Base-by-base conservation (phyloP, 1,139 yeast species). In the Nadsonia commutata region DNA sequence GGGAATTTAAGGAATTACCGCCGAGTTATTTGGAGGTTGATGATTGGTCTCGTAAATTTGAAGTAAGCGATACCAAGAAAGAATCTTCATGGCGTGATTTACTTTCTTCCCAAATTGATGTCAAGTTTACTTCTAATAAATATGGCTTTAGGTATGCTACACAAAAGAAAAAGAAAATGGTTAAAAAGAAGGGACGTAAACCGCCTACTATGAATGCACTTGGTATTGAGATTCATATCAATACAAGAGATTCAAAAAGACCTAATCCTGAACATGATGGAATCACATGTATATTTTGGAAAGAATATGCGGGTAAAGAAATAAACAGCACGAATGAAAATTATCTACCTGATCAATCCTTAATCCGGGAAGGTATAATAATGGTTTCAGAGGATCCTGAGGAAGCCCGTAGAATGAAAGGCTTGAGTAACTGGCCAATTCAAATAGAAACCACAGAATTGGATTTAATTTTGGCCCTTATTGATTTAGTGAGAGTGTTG, bases 251-350 rank as follows among this genome's bases (percentile, higher is more conserved):
- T 1, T 66, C 64, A 0, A 60, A 68, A 38, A 58, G 66, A 8
- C 94, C 96, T 0, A 79, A 86, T 54, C 94, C 96, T 0, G 47
- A 55, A 3, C 44, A 52, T 1, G 94, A 90, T 56, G 66, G 73
- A 1, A 65, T 88, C 0, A 48, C 63, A 0, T 68, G 78, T 3
- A 67, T 85, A 0, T 71, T 80, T 50, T 86, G 90, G 78, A 66
- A 68, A 77, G 48, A 42, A 18, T 42, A 47, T 37, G 46, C 47
- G 8, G 33, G 39, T 6, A 27, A 8, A 2, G 42, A 39, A 13
- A 20, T 31, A 5, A 18, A 53, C 19, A 40, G 48, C 36, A 43
- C 38, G 21, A 48, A 46, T 17, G 52, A 52, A 20, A 33, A 36
- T 7, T 39, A 43, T 23, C 16, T 11, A 11, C 40, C 43, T 2